Conservation (phyloP, 176 grass and related monocot species). For the Raddia distichophylla region DNA sequence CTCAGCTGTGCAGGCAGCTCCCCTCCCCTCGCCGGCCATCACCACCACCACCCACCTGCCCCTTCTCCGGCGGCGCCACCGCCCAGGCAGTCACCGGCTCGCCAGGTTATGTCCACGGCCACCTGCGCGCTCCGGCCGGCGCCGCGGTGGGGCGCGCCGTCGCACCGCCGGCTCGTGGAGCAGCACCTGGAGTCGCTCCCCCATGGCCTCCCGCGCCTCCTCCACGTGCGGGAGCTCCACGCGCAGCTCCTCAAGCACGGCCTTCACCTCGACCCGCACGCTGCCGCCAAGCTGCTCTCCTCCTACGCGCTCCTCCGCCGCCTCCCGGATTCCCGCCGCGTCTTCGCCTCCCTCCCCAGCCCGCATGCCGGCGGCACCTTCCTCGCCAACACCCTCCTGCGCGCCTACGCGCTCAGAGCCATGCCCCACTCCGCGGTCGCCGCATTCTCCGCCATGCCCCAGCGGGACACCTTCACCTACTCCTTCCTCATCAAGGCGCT, state of each 20-base stretch:
- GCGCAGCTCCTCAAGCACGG: conserved; percentile 62
- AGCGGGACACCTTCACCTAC: conserved; percentile 59
- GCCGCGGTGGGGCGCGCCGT: conserved; percentile 55
- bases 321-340: conserved; percentile 41
- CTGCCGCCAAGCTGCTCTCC: conserved; percentile 61
- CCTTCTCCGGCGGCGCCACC: conserved; percentile 17
- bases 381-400: conserved; percentile 66
- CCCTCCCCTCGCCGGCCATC: conserved; percentile 18
- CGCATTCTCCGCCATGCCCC: conserved; percentile 54
- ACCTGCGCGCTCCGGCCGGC: conserved; percentile 27
- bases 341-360: conserved; percentile 47
- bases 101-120: conserved; percentile 32
- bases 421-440: conserved; percentile 50
- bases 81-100: background rate
- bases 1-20: background rate
- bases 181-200: conserved; percentile 60
- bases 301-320: conserved; percentile 65
- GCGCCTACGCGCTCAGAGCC: conserved; percentile 58
- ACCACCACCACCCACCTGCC: background rate
- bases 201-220: conserved; percentile 47
- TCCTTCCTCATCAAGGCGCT: conserved; percentile 74
- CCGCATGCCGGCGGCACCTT: conserved; percentile 37
- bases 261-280: conserved; percentile 51
- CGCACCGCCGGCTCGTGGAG: conserved; percentile 61
- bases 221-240: conserved; percentile 62